A percentile compares a stretch with the other conserved stretches of the same genome.
Evolutionary conservation across 352 stramenopile genomes (phyloP).

Genomic region (Phytophthora meadii): DNA sequence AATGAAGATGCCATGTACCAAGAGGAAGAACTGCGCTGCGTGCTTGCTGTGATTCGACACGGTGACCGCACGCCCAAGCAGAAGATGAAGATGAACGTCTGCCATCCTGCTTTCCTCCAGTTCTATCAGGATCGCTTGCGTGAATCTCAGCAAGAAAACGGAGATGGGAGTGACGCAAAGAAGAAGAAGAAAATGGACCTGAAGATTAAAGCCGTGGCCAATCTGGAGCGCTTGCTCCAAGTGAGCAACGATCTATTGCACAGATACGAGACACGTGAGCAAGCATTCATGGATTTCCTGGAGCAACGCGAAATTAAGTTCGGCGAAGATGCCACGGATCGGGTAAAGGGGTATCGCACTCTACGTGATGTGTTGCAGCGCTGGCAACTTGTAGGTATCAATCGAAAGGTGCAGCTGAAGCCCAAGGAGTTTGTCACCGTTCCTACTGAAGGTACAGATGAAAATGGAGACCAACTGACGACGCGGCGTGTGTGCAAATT

Average conservation of each 20-base stretch:
- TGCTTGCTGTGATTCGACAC: slow-evolving; percentile 99
- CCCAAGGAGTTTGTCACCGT: slow-evolving; percentile 66
- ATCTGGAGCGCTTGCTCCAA: slow-evolving; percentile 78
- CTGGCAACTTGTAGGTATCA: slow-evolving; percentile 97
- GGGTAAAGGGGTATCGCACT: slow-evolving; percentile 84
- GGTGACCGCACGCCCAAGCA: slow-evolving; percentile 99
- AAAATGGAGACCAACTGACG: slow-evolving; percentile 39
- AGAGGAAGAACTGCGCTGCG: slow-evolving; percentile 98
- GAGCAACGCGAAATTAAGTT: slow-evolving; percentile 64
- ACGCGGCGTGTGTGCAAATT: slow-evolving; percentile 81
- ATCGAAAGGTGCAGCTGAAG: slow-evolving; percentile 98
- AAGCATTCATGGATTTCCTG: slow-evolving; percentile 70
- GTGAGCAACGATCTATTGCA: slow-evolving; percentile 82
- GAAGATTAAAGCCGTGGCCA: slow-evolving; percentile 88
- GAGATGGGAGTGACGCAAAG: slow-evolving; percentile 30
- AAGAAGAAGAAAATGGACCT: slow-evolving; percentile 82
- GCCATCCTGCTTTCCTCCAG: slow-evolving; percentile 89
- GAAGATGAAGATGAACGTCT: slow-evolving; percentile 98
- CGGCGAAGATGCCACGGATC: slow-evolving; percentile 72
- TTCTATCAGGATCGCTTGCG: slow-evolving; percentile 75
- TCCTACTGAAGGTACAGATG: slow-evolving; percentile 24
- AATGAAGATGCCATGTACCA: slow-evolving; percentile 46
- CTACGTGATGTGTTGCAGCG: slow-evolving; percentile 96
- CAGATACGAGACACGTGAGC: slow-evolving; percentile 67
- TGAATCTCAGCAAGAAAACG: slow-evolving; percentile 38